Evolutionary conservation across 2,329 filamentous ascomycete genomes (phyloP).

Genomic region (Monascus ruber): DNA sequence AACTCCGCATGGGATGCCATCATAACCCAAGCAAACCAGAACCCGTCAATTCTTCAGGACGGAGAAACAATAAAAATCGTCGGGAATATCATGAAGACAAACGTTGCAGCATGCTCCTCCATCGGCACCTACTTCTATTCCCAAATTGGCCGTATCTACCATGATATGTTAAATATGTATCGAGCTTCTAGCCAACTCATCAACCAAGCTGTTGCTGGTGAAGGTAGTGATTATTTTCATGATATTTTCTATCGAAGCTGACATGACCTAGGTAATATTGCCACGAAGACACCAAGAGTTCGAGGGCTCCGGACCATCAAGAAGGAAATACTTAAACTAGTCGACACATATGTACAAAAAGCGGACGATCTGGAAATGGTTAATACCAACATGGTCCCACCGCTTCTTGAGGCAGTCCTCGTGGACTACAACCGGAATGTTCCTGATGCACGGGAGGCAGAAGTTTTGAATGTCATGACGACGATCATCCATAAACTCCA

Average conservation of each 20-base stretch:
- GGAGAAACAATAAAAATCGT: conserved; percentile 95
- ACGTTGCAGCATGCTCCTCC: conserved; percentile 94
- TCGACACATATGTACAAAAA: conserved; percentile 96
- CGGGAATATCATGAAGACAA: conserved; percentile 99
- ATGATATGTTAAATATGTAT: conserved; percentile 99
- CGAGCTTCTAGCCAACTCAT: conserved; percentile 93
- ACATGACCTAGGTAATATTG: conserved; percentile 57
- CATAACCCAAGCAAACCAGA: conserved; percentile 73
- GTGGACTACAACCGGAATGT: conserved; percentile 97
- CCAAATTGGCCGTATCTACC: conserved; percentile 92
- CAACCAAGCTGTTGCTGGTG: conserved; percentile 76
- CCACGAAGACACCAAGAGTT: conserved; percentile 94
- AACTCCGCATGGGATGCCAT: conserved; percentile 94
- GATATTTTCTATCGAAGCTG: conserved; percentile 6
- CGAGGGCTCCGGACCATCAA: conserved; percentile 94
- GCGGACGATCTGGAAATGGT: conserved; percentile 93
- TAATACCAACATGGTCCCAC: conserved; percentile 87
- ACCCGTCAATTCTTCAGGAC: conserved; percentile 80
- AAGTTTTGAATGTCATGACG: conserved; percentile 95
- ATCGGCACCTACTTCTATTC: conserved; percentile 97
- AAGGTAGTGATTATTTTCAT: conserved; percentile 47
- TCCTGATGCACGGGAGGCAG: conserved; percentile 85
- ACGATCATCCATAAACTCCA: conserved; percentile 94
- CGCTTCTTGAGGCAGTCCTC: conserved; percentile 83
- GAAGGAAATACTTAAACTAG: conserved; percentile 97